phyloP scores from a whole-genome alignment of 306 rosid genomes.

The Astragalus glycyphyllos region DNA sequence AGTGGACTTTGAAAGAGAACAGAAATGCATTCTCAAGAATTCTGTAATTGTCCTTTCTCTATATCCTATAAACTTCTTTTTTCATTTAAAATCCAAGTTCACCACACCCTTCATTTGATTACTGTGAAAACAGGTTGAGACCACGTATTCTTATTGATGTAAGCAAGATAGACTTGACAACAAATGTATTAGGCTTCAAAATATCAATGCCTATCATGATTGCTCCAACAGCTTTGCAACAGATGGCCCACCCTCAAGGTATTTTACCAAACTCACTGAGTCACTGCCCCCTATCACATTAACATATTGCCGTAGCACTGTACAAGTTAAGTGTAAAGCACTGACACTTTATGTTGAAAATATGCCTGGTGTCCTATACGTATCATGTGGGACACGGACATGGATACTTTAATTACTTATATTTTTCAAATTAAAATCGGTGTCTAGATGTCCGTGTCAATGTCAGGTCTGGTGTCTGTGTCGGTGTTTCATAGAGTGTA shows the following conservation, averaged over 20 bases:
- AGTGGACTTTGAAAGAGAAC: constrained; percentile 89
- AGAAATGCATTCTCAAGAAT: constrained; percentile 87
- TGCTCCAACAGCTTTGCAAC: constrained; percentile 95
- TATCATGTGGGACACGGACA: too few relatives aligned
- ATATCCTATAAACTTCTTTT: not conserved
- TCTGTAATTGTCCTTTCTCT: constrained; percentile 51
- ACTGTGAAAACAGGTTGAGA: constrained; percentile 63
- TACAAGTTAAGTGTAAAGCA: too few relatives aligned
- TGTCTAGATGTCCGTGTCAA: too few relatives aligned
- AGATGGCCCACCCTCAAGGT: constrained; percentile 99
- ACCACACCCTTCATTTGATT: not conserved
- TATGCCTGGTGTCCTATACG: too few relatives aligned
- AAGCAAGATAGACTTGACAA: constrained; percentile 80
- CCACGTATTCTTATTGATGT: constrained; percentile 95
- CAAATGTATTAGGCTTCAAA: constrained; percentile 82
- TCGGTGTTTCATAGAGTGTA: too few relatives aligned
- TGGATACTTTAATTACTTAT: too few relatives aligned
- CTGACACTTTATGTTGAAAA: too few relatives aligned
- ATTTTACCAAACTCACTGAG: constrained; percentile 22
- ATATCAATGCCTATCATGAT: constrained; percentile 94
- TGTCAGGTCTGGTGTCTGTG: too few relatives aligned
- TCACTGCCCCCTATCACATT: constrained; percentile 17
- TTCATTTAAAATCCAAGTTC: not conserved
- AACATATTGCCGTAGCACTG: not conserved
- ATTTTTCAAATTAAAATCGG: too few relatives aligned